A percentile compares a stretch with the other conserved stretches of the same genome.
Conservation (phyloP, 495 filamentous ascomycete species). For the Penicillium diatomitis region DNA sequence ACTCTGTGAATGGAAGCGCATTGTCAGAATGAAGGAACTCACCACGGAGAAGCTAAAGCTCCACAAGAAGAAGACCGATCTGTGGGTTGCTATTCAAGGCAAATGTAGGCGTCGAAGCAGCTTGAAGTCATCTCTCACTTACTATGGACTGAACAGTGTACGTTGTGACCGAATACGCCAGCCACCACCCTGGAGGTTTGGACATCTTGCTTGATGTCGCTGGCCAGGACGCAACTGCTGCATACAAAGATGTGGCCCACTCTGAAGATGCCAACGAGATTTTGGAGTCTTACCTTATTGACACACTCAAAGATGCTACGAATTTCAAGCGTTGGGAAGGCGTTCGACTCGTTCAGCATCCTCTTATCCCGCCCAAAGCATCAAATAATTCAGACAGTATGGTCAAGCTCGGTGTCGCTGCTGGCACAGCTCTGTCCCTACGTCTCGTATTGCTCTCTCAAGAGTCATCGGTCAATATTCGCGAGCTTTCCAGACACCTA, state of each 20-base stretch:
- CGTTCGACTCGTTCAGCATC: conserved; percentile 15
- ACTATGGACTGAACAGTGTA: conserved; percentile 24
- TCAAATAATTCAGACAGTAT: background rate
- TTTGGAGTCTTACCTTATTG: conserved; percentile 15
- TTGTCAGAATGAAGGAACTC: too few species aligned
- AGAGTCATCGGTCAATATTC: too few species aligned
- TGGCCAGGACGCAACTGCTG: conserved; percentile 43
- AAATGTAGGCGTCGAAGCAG: background rate
- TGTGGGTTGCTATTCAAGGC: background rate
- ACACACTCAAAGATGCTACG: conserved; percentile 15
- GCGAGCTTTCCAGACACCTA: too few species aligned
- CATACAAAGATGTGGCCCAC: conserved; percentile 45
- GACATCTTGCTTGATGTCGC: conserved; percentile 40
- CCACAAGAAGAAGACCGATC: background rate
- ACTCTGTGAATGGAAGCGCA: too few species aligned
- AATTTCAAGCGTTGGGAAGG: conserved; percentile 7
- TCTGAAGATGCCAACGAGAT: conserved; percentile 25
- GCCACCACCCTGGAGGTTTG: conserved; percentile 46
- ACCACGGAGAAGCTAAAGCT: too few species aligned
- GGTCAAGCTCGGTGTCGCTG: background rate
- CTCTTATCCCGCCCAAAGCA: background rate
- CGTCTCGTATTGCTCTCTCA: too few species aligned
- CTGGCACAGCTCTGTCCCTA: background rate
- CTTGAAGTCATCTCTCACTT: background rate
- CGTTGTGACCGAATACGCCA: conserved; percentile 39